Base-by-base conservation (phyloP, 352 stramenopile genomes). In the Phytophthora ramorum region DNA sequence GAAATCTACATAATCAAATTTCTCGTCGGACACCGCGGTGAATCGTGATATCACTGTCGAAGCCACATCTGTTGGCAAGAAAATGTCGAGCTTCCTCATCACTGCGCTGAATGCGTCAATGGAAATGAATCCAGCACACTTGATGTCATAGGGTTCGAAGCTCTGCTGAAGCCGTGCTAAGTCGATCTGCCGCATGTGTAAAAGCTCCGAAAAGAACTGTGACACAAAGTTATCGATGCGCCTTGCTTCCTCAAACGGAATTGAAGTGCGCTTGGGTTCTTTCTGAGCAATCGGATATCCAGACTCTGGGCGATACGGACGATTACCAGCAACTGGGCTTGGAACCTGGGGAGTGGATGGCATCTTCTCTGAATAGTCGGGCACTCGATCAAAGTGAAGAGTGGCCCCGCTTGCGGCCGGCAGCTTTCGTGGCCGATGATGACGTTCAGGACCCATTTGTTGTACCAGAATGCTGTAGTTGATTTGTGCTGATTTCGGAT, bases 1-100 rank as follows among this genome's bases (percentile, higher is more conserved):
- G 46, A 92, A 91, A 46, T 91, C 82, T 1, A 94, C 65, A 35
- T 91, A 92, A 65, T 94, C 83, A 56, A 94, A 88, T 37, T 71
- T 83, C 26, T 89, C 77, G 0, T 71, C 71, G 20, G 73, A 75
- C 6, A 77, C 50, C 6, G 62, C 67, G 0, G 73, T 71, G 62
- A 90, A 94, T 14, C 83, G 78, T 10, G 64, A 34, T 19, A 89
- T 58, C 9, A 91, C 56, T 14, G 69, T 80, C n/a, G 63, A 62
- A 8, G 63, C 62, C 26, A 90, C 56, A 28, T 91, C 85, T 1
- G 60, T 17, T 0, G 75, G 44, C 22, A 90, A 51, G 35, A 66
- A 79, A 28, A 93, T 82, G 43, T 91, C 79, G 24, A 85, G 69
- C 46, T 84, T 87, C 35, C 86, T 69, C 69, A 93, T 81, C 10